Evolutionary conservation across 306 rosid genomes (phyloP), one percentile per base, ranked within the genome.

Genomic region (Castanea mollissima): DNA sequence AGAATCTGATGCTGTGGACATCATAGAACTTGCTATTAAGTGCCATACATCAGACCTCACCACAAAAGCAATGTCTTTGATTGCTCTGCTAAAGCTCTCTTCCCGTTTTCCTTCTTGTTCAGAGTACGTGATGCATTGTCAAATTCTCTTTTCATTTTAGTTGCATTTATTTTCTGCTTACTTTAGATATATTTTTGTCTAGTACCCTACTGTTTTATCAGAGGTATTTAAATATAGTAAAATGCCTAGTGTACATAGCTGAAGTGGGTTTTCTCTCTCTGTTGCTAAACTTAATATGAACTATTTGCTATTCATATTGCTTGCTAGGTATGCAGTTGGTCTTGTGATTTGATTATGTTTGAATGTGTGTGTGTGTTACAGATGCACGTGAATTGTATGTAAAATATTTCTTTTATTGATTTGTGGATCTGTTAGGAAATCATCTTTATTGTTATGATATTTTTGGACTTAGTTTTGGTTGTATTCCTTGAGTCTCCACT

Each of bases 21-120:
- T 90, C 65, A 75, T 85, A 38, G 99, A 95, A 85, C 77, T 88
- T 82, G 91, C 92, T 78, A 86, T 90, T 71, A 91, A 90, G 79
- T 91, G 85, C 5, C 97, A 88, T 79, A 81, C 82, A 34, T 90
- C 94, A 1, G 96, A 93, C 87, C 92, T 91, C 64, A 87, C 96
- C 57, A 95, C 97, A 55, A 91, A 93, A 88, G 82, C 97, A 1
- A 95, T 95, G 99, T 95, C 94, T 82, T 79, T 95, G 92, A 85
- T 87, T 88, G 92, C 98, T 78, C 83, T 95, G 75, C 80, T 95
- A 79, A 95, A 95, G 92, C 93, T 93, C 73, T 93, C 96, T 85
- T 95, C 99, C 62, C 98, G 99, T 76, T 95, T 95, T 78, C 94
- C 99, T 76, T 87, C 98, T 78, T 91, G 89, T 86, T 93, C 99